Evolutionary conservation across 805 yeast genomes (phyloP).

Genomic region (Jamesozyma piceae): DNA sequence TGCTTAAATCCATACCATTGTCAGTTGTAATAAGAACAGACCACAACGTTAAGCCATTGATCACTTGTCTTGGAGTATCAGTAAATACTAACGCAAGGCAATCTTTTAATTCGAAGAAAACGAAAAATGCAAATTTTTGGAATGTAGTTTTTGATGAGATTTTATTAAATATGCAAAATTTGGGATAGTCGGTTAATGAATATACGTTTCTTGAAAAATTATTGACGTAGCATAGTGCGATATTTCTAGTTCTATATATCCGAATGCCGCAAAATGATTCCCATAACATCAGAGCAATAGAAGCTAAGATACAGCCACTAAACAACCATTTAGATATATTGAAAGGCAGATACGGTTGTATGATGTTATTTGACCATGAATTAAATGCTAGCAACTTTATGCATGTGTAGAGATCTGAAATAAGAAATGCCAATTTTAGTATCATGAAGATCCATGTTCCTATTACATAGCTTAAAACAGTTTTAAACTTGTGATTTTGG

Average conservation of each 20-base stretch:
- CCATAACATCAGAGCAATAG: slow-evolving; percentile 47
- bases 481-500: slow-evolving; percentile 15
- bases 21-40: slow-evolving; percentile 35
- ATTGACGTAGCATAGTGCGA: slow-evolving; percentile 63
- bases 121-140: slow-evolving; percentile 59
- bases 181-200: slow-evolving; percentile 48
- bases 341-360: slow-evolving; percentile 39
- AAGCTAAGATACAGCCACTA: slow-evolving; percentile 68
- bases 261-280: slow-evolving; percentile 49
- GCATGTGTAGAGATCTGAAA: slow-evolving; percentile 70
- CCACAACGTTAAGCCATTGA: slow-evolving; percentile 64
- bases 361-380: slow-evolving; percentile 49
- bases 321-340: slow-evolving; percentile 57
- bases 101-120: slow-evolving; percentile 55
- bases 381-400: slow-evolving; percentile 61
- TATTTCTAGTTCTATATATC: slow-evolving; percentile 49
- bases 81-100: slow-evolving; percentile 57
- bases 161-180: slow-evolving; percentile 61
- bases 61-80: slow-evolving; percentile 78
- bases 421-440: slow-evolving; percentile 46
- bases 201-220: slow-evolving; percentile 49
- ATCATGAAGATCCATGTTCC: slow-evolving; percentile 29
- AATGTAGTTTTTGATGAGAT: slow-evolving; percentile 52
- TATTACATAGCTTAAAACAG: slow-evolving; percentile 15
- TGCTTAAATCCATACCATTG: slow-evolving; percentile 23